Percentiles rank a stretch among this genome's conserved stretches.
Conservation (phyloP, 164 flowering plant genomes). For the Stephania yunnanensis region DNA sequence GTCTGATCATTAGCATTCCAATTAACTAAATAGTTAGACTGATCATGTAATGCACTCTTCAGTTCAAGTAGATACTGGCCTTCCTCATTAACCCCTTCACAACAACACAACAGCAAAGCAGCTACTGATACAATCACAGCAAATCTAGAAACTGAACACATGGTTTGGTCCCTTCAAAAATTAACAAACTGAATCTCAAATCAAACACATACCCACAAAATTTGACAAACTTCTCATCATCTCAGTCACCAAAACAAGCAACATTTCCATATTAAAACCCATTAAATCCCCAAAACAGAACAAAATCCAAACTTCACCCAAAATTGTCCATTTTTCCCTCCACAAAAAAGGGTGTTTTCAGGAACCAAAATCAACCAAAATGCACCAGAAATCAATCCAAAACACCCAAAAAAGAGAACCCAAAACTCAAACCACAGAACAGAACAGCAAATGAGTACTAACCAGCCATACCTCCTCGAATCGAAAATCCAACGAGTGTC, state of each 20-base stretch:
- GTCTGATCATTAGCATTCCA: constrained; percentile 62
- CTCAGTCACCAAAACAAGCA: background rate
- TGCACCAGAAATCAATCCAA: background rate
- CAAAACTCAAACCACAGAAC: background rate
- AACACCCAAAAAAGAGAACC: background rate
- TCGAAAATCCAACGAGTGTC: background rate
- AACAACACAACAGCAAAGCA: constrained; percentile 24
- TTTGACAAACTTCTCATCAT: background rate
- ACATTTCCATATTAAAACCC: constrained; percentile 3
- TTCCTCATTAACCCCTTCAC: constrained; percentile 53
- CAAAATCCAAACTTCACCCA: background rate
- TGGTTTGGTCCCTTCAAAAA: constrained; percentile 16
- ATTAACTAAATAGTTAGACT: constrained; percentile 29
- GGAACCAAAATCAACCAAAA: background rate
- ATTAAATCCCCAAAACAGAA: background rate
- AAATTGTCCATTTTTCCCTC: background rate
- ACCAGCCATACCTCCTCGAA: background rate
- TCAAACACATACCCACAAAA: background rate
- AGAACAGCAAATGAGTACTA: background rate
- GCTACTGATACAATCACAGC: constrained; percentile 21
- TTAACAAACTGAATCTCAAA: background rate
- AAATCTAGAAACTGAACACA: constrained; percentile 21
- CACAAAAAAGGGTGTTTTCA: background rate
- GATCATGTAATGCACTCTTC: constrained; percentile 48
- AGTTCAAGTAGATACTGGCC: constrained; percentile 56